These are phyloP conservation scores for Tilletia horrida DNA, from an alignment of 1,284 basidiomycete genomes.

Conservation along the genomic window DNA sequence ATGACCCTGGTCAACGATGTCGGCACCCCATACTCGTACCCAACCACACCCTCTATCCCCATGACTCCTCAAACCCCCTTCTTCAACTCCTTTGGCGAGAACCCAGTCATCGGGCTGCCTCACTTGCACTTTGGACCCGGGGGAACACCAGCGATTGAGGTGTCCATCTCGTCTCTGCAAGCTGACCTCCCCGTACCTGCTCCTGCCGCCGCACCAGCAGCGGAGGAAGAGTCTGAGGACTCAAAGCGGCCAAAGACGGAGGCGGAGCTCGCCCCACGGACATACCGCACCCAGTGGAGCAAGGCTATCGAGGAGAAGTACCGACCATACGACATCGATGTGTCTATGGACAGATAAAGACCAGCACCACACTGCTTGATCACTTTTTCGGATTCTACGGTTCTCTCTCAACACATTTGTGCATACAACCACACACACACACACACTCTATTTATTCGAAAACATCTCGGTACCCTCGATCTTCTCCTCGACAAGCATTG, in stretches of 20 bases:
- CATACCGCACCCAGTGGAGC: neutral
- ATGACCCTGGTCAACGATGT: conserved; percentile 19
- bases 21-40: conserved; percentile 6
- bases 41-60: neutral
- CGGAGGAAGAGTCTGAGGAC: neutral
- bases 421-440: no score
- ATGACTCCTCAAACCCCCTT: neutral
- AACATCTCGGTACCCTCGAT: no score
- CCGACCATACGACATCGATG: conserved; percentile 16
- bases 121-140: conserved; percentile 14
- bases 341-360: neutral
- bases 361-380: neutral
- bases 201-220: neutral
- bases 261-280: neutral
- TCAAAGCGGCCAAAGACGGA: neutral
- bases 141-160: conserved; percentile 13
- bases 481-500: no score
- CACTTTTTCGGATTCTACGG: no score
- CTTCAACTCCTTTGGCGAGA: conserved; percentile 18
- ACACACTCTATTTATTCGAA: no score
- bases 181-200: neutral
- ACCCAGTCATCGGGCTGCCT: conserved; percentile 7
- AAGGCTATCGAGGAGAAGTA: conserved; percentile 10
- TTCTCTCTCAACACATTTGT: no score
- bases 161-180: conserved; percentile 11